These are phyloP conservation scores for Mucuna pruriens DNA, from an alignment of 306 rosid species.

Conservation along the genomic window DNA sequence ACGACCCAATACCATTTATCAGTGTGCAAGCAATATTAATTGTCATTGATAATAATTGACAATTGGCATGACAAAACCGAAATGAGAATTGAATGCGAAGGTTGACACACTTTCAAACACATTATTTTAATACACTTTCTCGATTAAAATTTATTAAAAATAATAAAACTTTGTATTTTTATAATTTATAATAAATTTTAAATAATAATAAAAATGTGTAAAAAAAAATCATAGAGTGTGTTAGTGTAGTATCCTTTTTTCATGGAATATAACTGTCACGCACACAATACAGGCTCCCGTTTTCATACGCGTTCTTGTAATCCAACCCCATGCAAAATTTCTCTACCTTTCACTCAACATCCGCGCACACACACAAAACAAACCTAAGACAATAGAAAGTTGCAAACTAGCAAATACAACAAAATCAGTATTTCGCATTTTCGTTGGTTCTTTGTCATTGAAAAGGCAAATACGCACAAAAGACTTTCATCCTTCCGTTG, in stretches of 20 bases:
- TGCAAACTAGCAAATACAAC: constrained; percentile 33
- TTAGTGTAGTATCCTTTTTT: no score
- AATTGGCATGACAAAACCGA: not conserved
- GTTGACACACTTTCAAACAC: no score
- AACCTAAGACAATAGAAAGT: constrained; percentile 17
- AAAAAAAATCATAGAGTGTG: no score
- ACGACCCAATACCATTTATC: constrained; percentile 19
- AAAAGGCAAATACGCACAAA: constrained; percentile 24
- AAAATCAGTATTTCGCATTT: constrained; percentile 22
- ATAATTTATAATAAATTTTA: no score
- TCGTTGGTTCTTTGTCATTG: constrained; percentile 23
- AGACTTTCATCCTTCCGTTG: constrained; percentile 46
- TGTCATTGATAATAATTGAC: not conserved
- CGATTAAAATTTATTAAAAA: no score
- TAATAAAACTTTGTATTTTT: no score
- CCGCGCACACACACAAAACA: not conserved
- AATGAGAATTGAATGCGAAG: no score
- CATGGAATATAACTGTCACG: not conserved
- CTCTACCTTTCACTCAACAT: not conserved
- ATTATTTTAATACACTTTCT: no score
- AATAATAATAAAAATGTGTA: no score
- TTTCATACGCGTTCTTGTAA: constrained; percentile 10
- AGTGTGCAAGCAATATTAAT: constrained; percentile 25
- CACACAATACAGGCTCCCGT: not conserved
- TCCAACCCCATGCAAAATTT: constrained; percentile 39